Evolutionary conservation across 2,329 filamentous ascomycete species (phyloP).

Genomic region (Aspergillus phoenicis): DNA sequence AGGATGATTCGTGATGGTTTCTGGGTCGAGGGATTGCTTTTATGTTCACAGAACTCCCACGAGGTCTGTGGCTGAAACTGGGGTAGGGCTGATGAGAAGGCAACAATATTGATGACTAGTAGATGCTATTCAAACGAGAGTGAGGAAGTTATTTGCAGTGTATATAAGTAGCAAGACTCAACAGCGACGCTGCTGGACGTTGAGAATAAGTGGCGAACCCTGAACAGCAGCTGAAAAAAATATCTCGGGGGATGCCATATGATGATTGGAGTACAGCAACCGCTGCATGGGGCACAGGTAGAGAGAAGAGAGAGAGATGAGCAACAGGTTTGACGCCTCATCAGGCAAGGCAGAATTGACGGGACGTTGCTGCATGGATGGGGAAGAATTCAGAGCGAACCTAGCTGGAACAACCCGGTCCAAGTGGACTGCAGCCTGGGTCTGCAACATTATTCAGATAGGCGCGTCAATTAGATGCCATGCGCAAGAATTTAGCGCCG

Average conservation of each 20-base stretch:
- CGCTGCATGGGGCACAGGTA: slow-evolving; percentile 28
- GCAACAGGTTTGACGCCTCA: slow-evolving; percentile 31
- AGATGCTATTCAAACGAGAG: neutral
- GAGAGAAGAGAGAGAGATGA: slow-evolving; percentile 25
- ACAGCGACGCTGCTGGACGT: slow-evolving; percentile 27
- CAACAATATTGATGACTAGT: slow-evolving; percentile 1
- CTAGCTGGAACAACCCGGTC: slow-evolving; percentile 24
- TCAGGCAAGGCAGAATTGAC: slow-evolving; percentile 42
- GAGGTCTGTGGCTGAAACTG: neutral
- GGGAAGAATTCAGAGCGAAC: slow-evolving; percentile 22
- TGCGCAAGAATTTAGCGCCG: slow-evolving; percentile 37
- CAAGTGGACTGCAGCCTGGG: slow-evolving; percentile 32
- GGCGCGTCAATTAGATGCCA: slow-evolving; percentile 25
- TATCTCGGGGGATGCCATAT: slow-evolving; percentile 26
- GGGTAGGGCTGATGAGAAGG: neutral
- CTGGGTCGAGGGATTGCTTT: neutral
- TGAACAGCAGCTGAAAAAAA: slow-evolving; percentile 34
- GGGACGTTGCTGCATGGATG: slow-evolving; percentile 27
- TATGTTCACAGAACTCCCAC: neutral
- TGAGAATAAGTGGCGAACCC: slow-evolving; percentile 27
- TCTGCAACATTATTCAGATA: slow-evolving; percentile 30
- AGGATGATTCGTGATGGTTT: neutral
- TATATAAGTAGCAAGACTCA: slow-evolving; percentile 32
- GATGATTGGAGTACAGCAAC: slow-evolving; percentile 31
- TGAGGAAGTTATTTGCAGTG: slow-evolving; percentile 16